Conservation (phyloP, 768 basidiomycete genomes). For the Pulveroboletus sp. region DNA sequence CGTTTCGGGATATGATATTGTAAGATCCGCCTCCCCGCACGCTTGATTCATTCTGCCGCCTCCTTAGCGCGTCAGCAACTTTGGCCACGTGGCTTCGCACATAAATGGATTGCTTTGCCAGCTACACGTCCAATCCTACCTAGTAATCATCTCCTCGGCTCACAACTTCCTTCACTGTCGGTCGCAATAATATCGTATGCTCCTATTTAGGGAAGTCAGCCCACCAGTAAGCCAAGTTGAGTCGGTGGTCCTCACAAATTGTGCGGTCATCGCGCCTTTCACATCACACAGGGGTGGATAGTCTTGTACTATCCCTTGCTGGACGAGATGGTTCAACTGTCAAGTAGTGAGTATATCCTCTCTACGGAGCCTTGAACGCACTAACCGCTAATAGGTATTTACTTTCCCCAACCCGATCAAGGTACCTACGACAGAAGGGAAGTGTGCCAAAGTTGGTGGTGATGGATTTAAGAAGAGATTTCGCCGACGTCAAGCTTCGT, state of each 20-base stretch:
- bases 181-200: conserved; percentile 80
- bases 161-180: conserved; percentile 81
- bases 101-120: conserved; percentile 4
- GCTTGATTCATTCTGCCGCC: neutral
- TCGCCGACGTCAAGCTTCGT: conserved; percentile 79
- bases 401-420: conserved; percentile 89
- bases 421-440: conserved; percentile 92
- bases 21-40: neutral
- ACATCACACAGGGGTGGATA: conserved; percentile 92
- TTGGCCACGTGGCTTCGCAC: neutral
- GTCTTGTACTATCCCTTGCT: conserved; percentile 82
- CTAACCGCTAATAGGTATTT: conserved; percentile 87
- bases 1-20: conserved; percentile 21
- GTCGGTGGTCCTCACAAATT: conserved; percentile 58
- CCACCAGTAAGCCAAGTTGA: neutral
- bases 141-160: conserved; percentile 83
- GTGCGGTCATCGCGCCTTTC: conserved; percentile 87
- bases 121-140: conserved; percentile 15
- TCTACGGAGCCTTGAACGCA: conserved; percentile 4
- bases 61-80: conserved; percentile 8
- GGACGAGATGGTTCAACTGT: conserved; percentile 86
- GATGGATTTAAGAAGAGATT: conserved; percentile 81
- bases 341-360: conserved; percentile 1
- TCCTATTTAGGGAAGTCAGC: conserved; percentile 46
- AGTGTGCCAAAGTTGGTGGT: conserved; percentile 91